Percentiles rank a stretch among this genome's conserved stretches.
Evolutionary conservation across 345 rosid genomes (phyloP).

Genomic region (Salix dunnii): DNA sequence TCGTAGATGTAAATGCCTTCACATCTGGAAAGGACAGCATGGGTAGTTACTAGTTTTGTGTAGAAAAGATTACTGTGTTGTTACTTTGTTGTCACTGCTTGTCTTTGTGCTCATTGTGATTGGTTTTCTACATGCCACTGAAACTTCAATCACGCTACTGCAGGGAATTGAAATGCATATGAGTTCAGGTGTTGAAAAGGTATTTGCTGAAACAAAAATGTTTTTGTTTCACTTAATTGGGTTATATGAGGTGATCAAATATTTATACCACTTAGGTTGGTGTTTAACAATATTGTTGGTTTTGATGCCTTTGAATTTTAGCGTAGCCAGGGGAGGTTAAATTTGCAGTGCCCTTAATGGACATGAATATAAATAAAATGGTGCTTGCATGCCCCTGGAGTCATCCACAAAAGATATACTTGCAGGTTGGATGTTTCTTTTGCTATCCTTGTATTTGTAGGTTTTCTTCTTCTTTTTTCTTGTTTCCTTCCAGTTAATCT

Average conservation of each 20-base stretch:
- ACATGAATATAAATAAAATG: slow-evolving; percentile 74
- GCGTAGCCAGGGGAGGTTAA: slow-evolving; percentile 92
- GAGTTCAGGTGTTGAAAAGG: slow-evolving; percentile 84
- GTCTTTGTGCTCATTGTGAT: background rate
- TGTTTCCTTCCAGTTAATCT: background rate
- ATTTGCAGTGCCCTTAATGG: slow-evolving; percentile 86
- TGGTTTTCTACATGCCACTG: background rate
- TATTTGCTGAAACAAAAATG: slow-evolving; percentile 33
- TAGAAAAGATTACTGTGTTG: background rate
- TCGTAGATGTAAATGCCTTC: background rate
- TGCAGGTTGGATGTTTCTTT: slow-evolving; percentile 60
- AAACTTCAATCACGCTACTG: slow-evolving; percentile 10
- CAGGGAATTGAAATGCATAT: slow-evolving; percentile 93
- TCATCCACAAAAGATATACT: slow-evolving; percentile 76
- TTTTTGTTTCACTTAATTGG: background rate
- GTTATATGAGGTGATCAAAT: background rate
- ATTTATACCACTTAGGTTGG: background rate
- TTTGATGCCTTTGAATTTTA: slow-evolving; percentile 53
- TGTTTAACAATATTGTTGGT: slow-evolving; percentile 33
- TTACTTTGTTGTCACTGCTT: background rate
- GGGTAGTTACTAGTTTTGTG: background rate
- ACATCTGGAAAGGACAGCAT: background rate
- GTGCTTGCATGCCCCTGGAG: slow-evolving; percentile 86
- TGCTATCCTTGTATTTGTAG: slow-evolving; percentile 2
- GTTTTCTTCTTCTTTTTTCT: background rate